Base-by-base conservation (phyloP, 2,329 filamentous ascomycete genomes). In the Achaetomium macrosporum region DNA sequence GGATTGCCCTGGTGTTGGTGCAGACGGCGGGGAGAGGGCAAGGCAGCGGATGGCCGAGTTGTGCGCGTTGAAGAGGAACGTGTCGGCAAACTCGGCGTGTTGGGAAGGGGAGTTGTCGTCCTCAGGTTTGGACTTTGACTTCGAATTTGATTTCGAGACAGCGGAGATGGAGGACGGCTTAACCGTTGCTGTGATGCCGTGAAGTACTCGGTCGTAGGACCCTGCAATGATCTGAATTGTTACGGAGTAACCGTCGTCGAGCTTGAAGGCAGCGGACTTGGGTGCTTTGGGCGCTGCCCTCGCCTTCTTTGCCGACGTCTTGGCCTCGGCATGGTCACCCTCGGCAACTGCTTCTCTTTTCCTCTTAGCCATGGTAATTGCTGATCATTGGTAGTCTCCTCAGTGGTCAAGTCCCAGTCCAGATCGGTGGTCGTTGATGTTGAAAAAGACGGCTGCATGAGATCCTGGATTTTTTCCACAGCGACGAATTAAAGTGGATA, bases 11-110 rank as follows among this genome's bases (percentile, higher is more conserved):
- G 74, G 76, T 52, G 74, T 66, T 1, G 77, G 74, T 16, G 78
- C 79, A 12, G 88, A 88, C 0, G 87, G 76, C 3, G 87, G 86
- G 9, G 92, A 96, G 56, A 96, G 72, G 20, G 91, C 90, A 33
- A 99, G 78, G 66, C 89, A 95, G 63, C 90, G 87, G 67, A 99
- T 89, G 5, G 93, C 86, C 12, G 91, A 95, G 52, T 83, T 79
- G 72, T 99, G 93, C 13, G 93, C 91, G 66, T 91, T 89, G 79
- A 99, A 96, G 53, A 99, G 81, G 69, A 99, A 99, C 0, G 88
- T 92, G 69, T 97, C 92, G 60, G 88, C 82, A 66, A 96, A 97
- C 47, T 84, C 77, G 50, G 84, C 75, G 15, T 39, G n/a, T 36
- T 25, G 25, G 4, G 25, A 25, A 7, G 25, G 42, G 37, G 17